Evolutionary conservation across 805 yeast species (phyloP).

Genomic region (Komagataella pseudopastoris): DNA sequence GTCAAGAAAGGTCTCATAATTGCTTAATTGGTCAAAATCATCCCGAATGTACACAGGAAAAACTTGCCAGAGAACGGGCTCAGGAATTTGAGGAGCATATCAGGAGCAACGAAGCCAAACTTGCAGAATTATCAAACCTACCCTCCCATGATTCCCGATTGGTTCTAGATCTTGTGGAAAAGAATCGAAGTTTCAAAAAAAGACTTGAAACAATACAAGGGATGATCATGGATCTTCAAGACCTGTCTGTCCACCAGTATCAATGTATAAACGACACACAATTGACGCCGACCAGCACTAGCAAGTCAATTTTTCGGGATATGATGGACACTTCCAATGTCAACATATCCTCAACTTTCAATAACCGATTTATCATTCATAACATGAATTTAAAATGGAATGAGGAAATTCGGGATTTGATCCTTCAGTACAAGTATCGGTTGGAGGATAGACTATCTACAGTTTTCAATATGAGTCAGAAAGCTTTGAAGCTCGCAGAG

Average conservation of each 20-base stretch:
- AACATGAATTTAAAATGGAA: slow-evolving; percentile 73
- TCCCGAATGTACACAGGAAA: slow-evolving; percentile 42
- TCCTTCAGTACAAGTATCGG: slow-evolving; percentile 44
- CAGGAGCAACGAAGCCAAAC: slow-evolving; percentile 10
- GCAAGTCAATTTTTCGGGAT: neutral
- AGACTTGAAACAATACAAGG: slow-evolving; percentile 3
- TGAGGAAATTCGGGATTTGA: slow-evolving; percentile 46
- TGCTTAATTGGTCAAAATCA: slow-evolving; percentile 45
- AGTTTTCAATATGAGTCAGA: slow-evolving; percentile 28
- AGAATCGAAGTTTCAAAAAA: slow-evolving; percentile 2
- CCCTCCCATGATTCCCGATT: neutral
- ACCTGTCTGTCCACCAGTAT: slow-evolving; percentile 3
- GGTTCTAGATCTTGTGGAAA: slow-evolving; percentile 9
- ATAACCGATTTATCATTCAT: slow-evolving; percentile 63
- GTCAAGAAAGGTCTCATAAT: slow-evolving; percentile 47
- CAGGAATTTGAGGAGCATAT: slow-evolving; percentile 25
- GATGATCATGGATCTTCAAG: slow-evolving; percentile 11
- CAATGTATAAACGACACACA: neutral
- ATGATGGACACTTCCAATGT: neutral
- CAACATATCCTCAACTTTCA: slow-evolving; percentile 18
- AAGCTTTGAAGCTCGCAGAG: slow-evolving; percentile 22
- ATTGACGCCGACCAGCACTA: neutral
- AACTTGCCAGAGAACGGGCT: slow-evolving; percentile 25
- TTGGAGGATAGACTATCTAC: slow-evolving; percentile 30
- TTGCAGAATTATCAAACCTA: neutral